These are phyloP conservation scores for Trichoderma gamsii DNA, from an alignment of 495 filamentous ascomycete genomes.

Conservation along the genomic window DNA sequence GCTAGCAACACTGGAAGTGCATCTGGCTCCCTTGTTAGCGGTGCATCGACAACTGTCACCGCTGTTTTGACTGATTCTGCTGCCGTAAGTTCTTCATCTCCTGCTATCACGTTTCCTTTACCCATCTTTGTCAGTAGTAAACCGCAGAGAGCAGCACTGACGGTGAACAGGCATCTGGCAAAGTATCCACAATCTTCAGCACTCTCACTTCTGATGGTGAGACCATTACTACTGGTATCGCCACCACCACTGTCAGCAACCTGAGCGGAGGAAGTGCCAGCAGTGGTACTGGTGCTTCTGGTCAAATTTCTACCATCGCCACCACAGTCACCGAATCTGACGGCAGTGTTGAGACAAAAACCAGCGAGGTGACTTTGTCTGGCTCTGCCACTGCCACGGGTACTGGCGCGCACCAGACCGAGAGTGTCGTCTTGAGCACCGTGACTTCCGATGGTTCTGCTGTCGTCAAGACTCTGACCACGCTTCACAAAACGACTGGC, in stretches of 20 bases:
- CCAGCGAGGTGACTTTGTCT: slow-evolving; percentile 23
- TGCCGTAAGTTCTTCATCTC: slow-evolving; percentile 4
- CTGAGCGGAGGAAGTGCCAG: neutral
- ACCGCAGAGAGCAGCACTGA: slow-evolving; percentile 14
- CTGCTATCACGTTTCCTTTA: neutral
- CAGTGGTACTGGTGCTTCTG: neutral
- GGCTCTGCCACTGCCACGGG: slow-evolving; percentile 24
- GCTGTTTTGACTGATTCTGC: slow-evolving; percentile 16
- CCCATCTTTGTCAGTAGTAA: slow-evolving; percentile 25
- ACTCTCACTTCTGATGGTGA: slow-evolving; percentile 24
- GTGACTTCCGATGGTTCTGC: neutral
- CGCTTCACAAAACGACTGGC: neutral
- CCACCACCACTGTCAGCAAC: slow-evolving; percentile 24
- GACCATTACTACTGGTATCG: slow-evolving; percentile 23
- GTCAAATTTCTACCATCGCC: slow-evolving; percentile 18
- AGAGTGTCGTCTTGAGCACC: neutral
- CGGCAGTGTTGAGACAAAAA: slow-evolving; percentile 20
- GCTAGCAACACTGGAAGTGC: slow-evolving; percentile 17
- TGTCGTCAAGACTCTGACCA: neutral
- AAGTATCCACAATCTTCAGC: slow-evolving; percentile 16
- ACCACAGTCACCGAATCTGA: slow-evolving; percentile 21
- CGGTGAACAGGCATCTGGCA: slow-evolving; percentile 7
- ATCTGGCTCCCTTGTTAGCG: neutral
- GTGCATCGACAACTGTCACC: slow-evolving; percentile 20
- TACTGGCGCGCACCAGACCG: slow-evolving; percentile 21